Evolutionary conservation across 306 rosid species (phyloP), one percentile per base, ranked within the genome.

Genomic region (Dryas alaskensis): DNA sequence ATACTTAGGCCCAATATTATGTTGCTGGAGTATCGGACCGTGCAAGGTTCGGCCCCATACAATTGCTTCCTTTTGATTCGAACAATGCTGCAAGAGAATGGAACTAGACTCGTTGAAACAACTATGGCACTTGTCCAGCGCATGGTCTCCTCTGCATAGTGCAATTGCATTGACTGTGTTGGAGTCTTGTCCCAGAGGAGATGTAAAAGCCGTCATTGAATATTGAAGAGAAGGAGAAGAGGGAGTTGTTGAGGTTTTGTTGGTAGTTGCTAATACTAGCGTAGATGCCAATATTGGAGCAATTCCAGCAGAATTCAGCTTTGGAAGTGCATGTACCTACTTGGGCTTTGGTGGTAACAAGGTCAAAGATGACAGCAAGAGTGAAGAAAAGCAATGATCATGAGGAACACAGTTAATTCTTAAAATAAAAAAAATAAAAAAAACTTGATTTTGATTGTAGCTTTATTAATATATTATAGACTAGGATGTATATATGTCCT

Each of bases 121-220:
- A 1, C 4, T 13, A 0, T 4, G 55, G 27, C 80, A 77, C 6
- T 5, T 3, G 0, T 63, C 60, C 6, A 0, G 66, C 1, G 12
- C 2, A 5, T 70, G 16, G 13, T 70, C 76, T 27, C 76, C 81
- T 78, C 81, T 62, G 54, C 81, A 78, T 5, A 78, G 27, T 11
- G 76, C 76, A n/a, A 78, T 78, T 8, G 66, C 76, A 4, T 54
- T 14, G 22, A 78, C 72, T 55, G 7, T 70, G 76, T 63, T 16
- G n/a, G 64, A 4, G 45, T 22, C 67, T 39, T 61, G 40, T 25
- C 75, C 80, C 0, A 10, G 0, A 10, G 70, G 50, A 14, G 54
- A 60, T 69, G 54, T 39, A 61, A 10, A 77, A 77, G 8, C 80
- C 80, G 2, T 3, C 59, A 25, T 12, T 6, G 37, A 14, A 31